A percentile compares a stretch with the other conserved stretches of the same genome.
Conservation (phyloP, 257 asterid species). For the Rubia yunnanensis region DNA sequence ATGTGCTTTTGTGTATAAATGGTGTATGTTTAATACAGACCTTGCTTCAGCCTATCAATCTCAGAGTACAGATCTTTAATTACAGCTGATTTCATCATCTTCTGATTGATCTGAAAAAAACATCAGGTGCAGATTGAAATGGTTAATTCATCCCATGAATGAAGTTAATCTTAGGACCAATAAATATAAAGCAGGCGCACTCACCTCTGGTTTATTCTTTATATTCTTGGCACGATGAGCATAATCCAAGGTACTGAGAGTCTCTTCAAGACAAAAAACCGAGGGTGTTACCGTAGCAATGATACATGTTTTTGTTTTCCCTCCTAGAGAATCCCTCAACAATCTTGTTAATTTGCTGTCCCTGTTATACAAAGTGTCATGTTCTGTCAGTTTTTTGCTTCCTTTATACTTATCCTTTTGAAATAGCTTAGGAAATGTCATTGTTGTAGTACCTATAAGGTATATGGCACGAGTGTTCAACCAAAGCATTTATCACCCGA, state of each 20-base stretch:
- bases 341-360: constrained; percentile 95
- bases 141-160: constrained; percentile 4
- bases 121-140: constrained; percentile 11
- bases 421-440: neutral
- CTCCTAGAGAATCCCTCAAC: constrained; percentile 95
- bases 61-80: constrained; percentile 38
- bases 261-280: constrained; percentile 82
- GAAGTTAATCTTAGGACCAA: constrained; percentile 8
- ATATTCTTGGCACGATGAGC: constrained; percentile 99
- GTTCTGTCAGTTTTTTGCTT: neutral
- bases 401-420: neutral
- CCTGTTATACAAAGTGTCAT: constrained; percentile 38
- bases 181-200: constrained; percentile 11
- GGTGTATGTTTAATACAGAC: constrained; percentile 21
- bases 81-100: constrained; percentile 51
- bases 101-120: constrained; percentile 71
- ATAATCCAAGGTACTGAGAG: constrained; percentile 93
- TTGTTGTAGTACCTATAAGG: constrained; percentile 61
- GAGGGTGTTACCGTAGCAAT: constrained; percentile 96
- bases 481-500: constrained; percentile 90
- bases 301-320: constrained; percentile 94
- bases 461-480: constrained; percentile 95
- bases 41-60: constrained; percentile 93
- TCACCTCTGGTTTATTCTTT: constrained; percentile 97
- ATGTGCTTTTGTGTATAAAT: neutral